A percentile compares a stretch with the other conserved stretches of the same genome.
Conservation (phyloP, 2,329 filamentous ascomycete species). For the Penicillium thymicola region DNA sequence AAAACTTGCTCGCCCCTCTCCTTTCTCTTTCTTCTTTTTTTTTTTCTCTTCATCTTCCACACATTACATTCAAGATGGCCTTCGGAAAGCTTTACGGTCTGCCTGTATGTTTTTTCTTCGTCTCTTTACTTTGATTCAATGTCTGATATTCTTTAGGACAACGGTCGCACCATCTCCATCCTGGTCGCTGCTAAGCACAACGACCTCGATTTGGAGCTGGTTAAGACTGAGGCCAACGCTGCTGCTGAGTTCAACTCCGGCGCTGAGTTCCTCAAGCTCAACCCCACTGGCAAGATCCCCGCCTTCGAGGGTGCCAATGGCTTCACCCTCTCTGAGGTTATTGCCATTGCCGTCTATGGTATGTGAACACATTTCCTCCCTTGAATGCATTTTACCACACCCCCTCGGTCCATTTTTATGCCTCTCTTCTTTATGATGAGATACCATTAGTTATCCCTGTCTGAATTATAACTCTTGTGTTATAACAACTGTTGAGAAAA, state of each 20-base stretch:
- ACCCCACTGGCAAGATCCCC: slow-evolving; percentile 86
- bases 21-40: slow-evolving; percentile 8
- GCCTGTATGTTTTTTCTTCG: slow-evolving; percentile 56
- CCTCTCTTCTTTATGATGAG: slow-evolving; percentile 60
- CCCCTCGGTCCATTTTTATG: not conserved
- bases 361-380: slow-evolving; percentile 49
- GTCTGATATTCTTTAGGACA: slow-evolving; percentile 57
- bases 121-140: not conserved
- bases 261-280: slow-evolving; percentile 78
- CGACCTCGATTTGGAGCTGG: slow-evolving; percentile 83
- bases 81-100: slow-evolving; percentile 97
- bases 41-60: slow-evolving; percentile 7
- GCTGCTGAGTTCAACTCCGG: slow-evolving; percentile 62
- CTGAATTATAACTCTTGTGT: slow-evolving; percentile 86
- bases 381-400: slow-evolving; percentile 1
- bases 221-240: slow-evolving; percentile 54
- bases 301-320: slow-evolving; percentile 91
- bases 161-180: slow-evolving; percentile 85
- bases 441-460: slow-evolving; percentile 97
- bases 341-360: slow-evolving; percentile 98
- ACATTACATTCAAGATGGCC: slow-evolving; percentile 63
- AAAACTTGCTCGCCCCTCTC: slow-evolving; percentile 25
- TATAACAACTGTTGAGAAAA: slow-evolving; percentile 66
- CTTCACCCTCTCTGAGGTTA: slow-evolving; percentile 81
- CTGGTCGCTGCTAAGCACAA: slow-evolving; percentile 96